Conservation (phyloP, 805 yeast genomes). For the Kodamaea restingae region DNA sequence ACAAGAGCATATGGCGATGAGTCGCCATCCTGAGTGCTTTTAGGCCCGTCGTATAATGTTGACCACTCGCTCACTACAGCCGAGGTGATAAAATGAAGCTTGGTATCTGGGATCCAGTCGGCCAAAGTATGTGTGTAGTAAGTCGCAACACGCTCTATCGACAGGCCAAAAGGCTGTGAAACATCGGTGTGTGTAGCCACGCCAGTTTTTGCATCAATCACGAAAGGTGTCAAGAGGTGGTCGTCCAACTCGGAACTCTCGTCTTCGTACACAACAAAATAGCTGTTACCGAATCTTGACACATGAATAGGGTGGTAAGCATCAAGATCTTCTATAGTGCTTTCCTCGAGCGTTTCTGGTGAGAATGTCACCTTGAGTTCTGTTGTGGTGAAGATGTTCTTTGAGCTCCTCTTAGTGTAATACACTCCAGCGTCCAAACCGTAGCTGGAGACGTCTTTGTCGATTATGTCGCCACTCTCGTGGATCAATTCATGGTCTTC, state of each 20-base stretch:
- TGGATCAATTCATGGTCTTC: neutral
- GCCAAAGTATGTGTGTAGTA: conserved; percentile 41
- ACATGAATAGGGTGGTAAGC: conserved; percentile 8
- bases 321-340: conserved; percentile 11
- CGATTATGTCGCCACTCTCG: neutral
- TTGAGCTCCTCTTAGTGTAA: conserved; percentile 1
- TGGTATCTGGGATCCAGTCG: conserved; percentile 35
- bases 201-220: conserved; percentile 18
- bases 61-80: conserved; percentile 54
- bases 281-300: conserved; percentile 1
- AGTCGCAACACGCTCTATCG: conserved; percentile 33
- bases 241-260: conserved; percentile 24
- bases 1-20: conserved; percentile 20
- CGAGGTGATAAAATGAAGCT: conserved; percentile 46
- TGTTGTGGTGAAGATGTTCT: conserved; percentile 1
- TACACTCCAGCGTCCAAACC: neutral
- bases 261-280: conserved; percentile 24
- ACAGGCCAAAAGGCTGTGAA: conserved; percentile 48
- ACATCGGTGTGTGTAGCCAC: conserved; percentile 34
- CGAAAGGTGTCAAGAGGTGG: conserved; percentile 23
- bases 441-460: conserved; percentile 2
- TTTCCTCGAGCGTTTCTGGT: conserved; percentile 5
- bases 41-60: conserved; percentile 1
- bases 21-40: conserved; percentile 9
- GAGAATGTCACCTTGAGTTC: neutral